Evolutionary conservation across 768 basidiomycete genomes (phyloP), one percentile per base, ranked within the genome.

Genomic region (Mycena polygramma): DNA sequence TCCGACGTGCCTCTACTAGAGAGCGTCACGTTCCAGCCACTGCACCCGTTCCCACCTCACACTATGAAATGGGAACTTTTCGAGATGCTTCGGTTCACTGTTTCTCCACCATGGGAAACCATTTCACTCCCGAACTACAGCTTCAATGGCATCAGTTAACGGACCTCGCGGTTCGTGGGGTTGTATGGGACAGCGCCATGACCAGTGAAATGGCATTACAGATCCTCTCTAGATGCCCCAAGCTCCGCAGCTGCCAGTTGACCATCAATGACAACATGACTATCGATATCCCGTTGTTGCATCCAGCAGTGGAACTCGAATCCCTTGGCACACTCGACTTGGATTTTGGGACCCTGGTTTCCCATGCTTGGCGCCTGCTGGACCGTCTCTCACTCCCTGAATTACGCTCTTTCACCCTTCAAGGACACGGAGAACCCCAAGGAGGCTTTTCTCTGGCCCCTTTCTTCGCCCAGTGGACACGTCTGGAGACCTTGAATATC

Each of bases 281-380:
- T 0, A 19, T 6, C 5, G 20, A 17, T 1, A 7, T 19, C 9
- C 19, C 2, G 1, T 17, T 9, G 11, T 17, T 9, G 7, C 39
- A 46, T 26, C 30, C 58, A 7, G 20, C 61, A 15, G 66, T 15
- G 41, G 41, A 60, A 30, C 41, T 53, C 4, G 20, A 9, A 20
- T 61, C 7, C 36, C 59, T 61, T 7, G 41, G 36, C 11, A 45
- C 66, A 11, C 58, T 68, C n/a, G n/a, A 41, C 22, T 41, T 41
- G 22, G 37, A 37, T 14, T 41, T 10, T n/a, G 37, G 37, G 22
- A 22, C 22, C n/a, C 2, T 41, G 41, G 15, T 41, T 15, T 41
- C 41, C 41, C 10, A 2, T 11, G 15, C 54, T 2, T 2, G 6
- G 3, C n/a, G 37, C 37, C 26, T 59, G 11, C 13, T 59, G 24